Evolutionary conservation across 2,329 filamentous ascomycete species (phyloP), one percentile per base, ranked within the genome.

Genomic region (Trichoderma lentiforme): DNA sequence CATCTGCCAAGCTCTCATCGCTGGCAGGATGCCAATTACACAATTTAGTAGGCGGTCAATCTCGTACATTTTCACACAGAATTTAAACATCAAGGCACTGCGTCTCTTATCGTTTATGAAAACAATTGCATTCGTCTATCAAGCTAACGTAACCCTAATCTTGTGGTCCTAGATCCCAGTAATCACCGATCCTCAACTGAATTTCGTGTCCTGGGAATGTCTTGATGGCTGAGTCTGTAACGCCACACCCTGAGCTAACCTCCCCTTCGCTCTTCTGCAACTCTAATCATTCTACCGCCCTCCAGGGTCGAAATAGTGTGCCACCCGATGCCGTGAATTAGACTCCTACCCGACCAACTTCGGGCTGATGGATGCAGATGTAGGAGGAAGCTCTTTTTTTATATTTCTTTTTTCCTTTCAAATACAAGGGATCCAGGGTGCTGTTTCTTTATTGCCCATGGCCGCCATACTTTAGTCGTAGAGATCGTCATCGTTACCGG

Each of bases 401-500:
- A 24, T n/a, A 28, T 69, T 32, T 68, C 14, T 68, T 63, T 60
- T 62, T 62, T 36, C 30, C 8, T 28, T 30, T 81, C 86, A 86
- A 79, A 86, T 82, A 86, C 86, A 84, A 86, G 73, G 75, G 76
- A 77, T 75, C 70, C 71, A 73, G 68, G 58, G 67, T 60, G 71
- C 24, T 34, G 21, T 57, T 47, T 58, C 68, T 58, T 61, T 56
- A 28, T 65, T 18, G 62, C 30, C 32, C 36, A 34, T 26, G 30
- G 26, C 24, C 36, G n/a, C 63, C 53, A 21, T 24, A n/a, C 74
- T 83, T 88, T 95, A 98, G 85, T 97, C 93, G 83, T 98, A 98
- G 82, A 98, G 93, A 85, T 95, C 95, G 83, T 98, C 95, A 81
- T 98, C 95, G 82, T 97, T 95, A 78, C 94, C 95, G 76, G 90